Evolutionary conservation across 305 asterid species (phyloP).

Genomic region (Plantago lanceolata): DNA sequence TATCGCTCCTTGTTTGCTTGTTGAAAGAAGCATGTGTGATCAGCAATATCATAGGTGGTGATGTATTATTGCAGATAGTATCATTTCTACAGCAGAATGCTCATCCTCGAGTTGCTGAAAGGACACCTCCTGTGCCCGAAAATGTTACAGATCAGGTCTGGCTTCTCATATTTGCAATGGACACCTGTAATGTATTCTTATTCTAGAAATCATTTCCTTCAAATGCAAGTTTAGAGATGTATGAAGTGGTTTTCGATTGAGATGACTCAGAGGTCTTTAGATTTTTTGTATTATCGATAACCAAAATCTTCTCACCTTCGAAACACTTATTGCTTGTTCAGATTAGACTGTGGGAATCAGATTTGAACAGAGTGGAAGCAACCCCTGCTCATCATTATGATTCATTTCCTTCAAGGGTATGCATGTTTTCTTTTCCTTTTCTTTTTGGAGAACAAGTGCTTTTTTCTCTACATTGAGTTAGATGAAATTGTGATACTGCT

Average conservation of each 20-base stretch:
- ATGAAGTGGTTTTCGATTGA: too few relatives aligned
- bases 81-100: slow-evolving; percentile 95
- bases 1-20: too few relatives aligned
- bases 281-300: neutral
- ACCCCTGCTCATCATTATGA: slow-evolving; percentile 64
- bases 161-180: neutral
- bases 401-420: slow-evolving; percentile 86
- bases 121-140: slow-evolving; percentile 79
- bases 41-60: neutral
- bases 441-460: neutral
- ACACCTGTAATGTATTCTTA: neutral
- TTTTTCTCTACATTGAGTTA: neutral
- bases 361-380: slow-evolving; percentile 80
- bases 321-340: slow-evolving; percentile 26
- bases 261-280: neutral
- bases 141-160: slow-evolving; percentile 92
- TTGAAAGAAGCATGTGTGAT: too few relatives aligned
- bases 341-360: slow-evolving; percentile 96
- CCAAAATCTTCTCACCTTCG: neutral
- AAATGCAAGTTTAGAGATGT: too few relatives aligned
- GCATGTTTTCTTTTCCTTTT: neutral
- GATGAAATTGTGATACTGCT: neutral
- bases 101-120: slow-evolving; percentile 90
- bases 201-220: neutral
- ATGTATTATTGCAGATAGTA: slow-evolving; percentile 62